Conservation (phyloP, 2,329 filamentous ascomycete species). For the Aureobasidium melanogenum region DNA sequence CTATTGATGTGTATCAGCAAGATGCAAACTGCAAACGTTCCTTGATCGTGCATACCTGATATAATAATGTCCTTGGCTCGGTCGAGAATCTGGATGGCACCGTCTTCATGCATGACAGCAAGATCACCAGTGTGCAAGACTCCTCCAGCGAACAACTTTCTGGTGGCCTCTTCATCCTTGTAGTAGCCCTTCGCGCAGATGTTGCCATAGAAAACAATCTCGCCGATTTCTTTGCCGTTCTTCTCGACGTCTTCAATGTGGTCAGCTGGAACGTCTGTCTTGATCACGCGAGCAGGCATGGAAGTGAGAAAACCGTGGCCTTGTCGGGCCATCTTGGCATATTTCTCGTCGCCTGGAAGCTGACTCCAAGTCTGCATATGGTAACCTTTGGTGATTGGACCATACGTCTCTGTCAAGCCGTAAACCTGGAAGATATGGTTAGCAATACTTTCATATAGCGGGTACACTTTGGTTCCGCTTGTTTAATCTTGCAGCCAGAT, state of each 20-base stretch:
- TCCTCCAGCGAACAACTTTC: slow-evolving; percentile 78
- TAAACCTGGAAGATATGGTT: slow-evolving; percentile 64
- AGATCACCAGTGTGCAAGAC: slow-evolving; percentile 84
- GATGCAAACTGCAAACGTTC: neutral
- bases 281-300: slow-evolving; percentile 72
- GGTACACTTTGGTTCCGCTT: neutral
- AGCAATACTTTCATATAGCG: neutral
- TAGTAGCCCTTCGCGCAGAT: slow-evolving; percentile 89
- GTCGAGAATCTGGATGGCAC: slow-evolving; percentile 84
- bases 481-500: slow-evolving; percentile 23
- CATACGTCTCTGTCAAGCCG: slow-evolving; percentile 80
- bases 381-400: slow-evolving; percentile 92
- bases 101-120: slow-evolving; percentile 87
- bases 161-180: slow-evolving; percentile 78
- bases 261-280: slow-evolving; percentile 58
- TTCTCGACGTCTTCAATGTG: slow-evolving; percentile 57
- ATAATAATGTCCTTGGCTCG: slow-evolving; percentile 98
- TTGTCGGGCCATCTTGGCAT: slow-evolving; percentile 83
- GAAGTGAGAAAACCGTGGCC: slow-evolving; percentile 85
- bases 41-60: slow-evolving; percentile 52
- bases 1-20: slow-evolving; percentile 34
- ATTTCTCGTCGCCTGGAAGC: slow-evolving; percentile 67
- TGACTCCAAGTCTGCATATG: slow-evolving; percentile 75
- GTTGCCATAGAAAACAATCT: slow-evolving; percentile 83
- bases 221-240: slow-evolving; percentile 68